phyloP scores from a whole-genome alignment of 768 basidiomycete genomes.

The Tulasnella sp. region DNA sequence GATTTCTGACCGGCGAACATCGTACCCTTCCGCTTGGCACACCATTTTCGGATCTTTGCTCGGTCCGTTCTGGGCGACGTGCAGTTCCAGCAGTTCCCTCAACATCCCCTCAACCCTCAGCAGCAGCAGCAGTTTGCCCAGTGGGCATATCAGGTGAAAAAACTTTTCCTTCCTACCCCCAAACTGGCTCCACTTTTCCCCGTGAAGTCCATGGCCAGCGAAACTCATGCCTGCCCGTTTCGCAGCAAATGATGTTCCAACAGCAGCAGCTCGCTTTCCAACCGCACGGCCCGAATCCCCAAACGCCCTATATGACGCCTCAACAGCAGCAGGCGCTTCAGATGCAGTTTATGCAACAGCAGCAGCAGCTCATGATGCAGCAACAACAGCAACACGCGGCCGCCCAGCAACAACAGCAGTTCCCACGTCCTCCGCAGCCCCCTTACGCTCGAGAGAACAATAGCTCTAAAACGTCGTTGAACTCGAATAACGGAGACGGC shows the following conservation, averaged over 20 bases:
- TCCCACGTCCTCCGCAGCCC: conserved; percentile 40
- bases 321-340: conserved; percentile 30
- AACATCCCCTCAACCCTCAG: conserved; percentile 26
- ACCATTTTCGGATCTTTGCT: not conserved
- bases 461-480: conserved; percentile 72
- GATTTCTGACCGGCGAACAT: conserved; percentile 6
- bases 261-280: conserved; percentile 39
- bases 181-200: not conserved
- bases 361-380: conserved; percentile 26
- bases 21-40: not conserved
- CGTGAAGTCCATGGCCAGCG: not conserved
- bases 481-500: conserved; percentile 46
- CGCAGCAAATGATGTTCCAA: conserved; percentile 78
- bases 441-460: conserved; percentile 79
- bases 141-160: conserved; percentile 64
- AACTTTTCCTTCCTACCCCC: not conserved
- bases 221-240: conserved; percentile 11
- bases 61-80: not conserved
- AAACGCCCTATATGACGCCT: conserved; percentile 23
- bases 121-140: conserved; percentile 68
- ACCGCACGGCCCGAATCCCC: conserved; percentile 31
- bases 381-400: conserved; percentile 24
- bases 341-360: conserved; percentile 29
- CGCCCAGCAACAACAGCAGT: conserved; percentile 28
- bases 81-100: conserved; percentile 19